These are phyloP conservation scores for Fusarium coffeatum DNA, from an alignment of 2,329 filamentous ascomycete genomes.

Conservation along the genomic window DNA sequence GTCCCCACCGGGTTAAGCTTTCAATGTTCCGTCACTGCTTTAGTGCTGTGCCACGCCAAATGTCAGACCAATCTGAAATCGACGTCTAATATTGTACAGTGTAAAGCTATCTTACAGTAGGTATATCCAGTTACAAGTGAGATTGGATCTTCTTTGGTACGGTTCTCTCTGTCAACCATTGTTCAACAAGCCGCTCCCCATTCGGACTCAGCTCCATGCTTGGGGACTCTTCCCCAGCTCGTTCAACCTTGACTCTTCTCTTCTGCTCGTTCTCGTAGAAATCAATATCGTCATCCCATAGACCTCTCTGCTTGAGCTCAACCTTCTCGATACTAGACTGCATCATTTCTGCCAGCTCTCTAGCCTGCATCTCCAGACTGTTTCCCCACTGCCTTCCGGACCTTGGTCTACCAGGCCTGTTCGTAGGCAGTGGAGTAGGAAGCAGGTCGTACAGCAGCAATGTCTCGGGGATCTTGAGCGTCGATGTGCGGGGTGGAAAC, in stretches of 20 bases:
- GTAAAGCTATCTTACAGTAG: neutral
- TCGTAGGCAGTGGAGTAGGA: slow-evolving; percentile 29
- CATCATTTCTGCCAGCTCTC: slow-evolving; percentile 62
- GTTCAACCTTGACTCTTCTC: slow-evolving; percentile 54
- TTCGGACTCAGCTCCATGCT: slow-evolving; percentile 44
- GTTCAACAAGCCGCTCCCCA: slow-evolving; percentile 44
- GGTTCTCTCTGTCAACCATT: slow-evolving; percentile 49
- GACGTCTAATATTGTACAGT: neutral
- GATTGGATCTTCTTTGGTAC: neutral
- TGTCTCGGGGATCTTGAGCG: slow-evolving; percentile 61
- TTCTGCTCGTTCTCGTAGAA: slow-evolving; percentile 50
- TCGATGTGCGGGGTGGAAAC: slow-evolving; percentile 62
- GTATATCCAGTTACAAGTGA: neutral
- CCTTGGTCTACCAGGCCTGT: slow-evolving; percentile 30
- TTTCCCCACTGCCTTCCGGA: slow-evolving; percentile 50
- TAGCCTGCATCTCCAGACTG: slow-evolving; percentile 60
- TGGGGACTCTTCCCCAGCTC: slow-evolving; percentile 51
- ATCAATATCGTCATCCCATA: slow-evolving; percentile 56
- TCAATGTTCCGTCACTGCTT: slow-evolving; percentile 30
- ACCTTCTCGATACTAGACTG: slow-evolving; percentile 59
- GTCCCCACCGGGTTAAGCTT: slow-evolving; percentile 42
- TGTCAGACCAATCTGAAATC: neutral
- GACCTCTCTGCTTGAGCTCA: slow-evolving; percentile 57
- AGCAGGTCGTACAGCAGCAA: slow-evolving; percentile 60
- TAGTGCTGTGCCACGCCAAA: slow-evolving; percentile 21